A percentile compares a stretch with the other conserved stretches of the same genome.
Conservation (phyloP, 306 rosid species). For the Ceratonia siliqua region DNA sequence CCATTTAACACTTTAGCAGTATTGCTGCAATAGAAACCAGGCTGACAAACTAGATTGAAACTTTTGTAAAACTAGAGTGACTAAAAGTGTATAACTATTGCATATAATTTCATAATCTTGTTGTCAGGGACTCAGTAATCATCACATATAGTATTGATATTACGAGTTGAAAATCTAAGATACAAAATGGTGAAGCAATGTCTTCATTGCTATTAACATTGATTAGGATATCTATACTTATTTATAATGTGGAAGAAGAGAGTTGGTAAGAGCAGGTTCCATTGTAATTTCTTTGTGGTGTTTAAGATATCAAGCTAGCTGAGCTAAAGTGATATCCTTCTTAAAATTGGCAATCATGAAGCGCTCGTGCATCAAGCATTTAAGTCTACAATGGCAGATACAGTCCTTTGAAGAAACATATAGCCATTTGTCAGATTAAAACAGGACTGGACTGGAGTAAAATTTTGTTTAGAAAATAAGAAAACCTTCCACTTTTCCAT, state of each 20-base stretch:
- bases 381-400: too few species aligned
- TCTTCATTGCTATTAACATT: background rate
- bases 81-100: constrained; percentile 3
- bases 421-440: background rate
- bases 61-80: background rate
- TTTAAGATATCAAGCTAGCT: background rate
- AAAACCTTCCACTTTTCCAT: background rate
- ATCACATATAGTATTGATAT: background rate
- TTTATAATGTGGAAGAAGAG: constrained; percentile 1
- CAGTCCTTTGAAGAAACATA: background rate
- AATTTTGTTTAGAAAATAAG: background rate
- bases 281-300: background rate
- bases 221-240: background rate
- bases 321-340: background rate
- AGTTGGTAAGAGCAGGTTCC: background rate
- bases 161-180: background rate
- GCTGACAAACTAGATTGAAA: constrained; percentile 14
- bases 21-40: constrained; percentile 20
- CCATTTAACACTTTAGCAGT: constrained; percentile 4
- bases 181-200: background rate
- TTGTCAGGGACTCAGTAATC: constrained; percentile 9
- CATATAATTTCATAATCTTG: constrained; percentile 25
- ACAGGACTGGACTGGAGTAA: background rate
- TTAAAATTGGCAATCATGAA: background rate
- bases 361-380: background rate